Base-by-base conservation (phyloP, 2,329 filamentous ascomycete species). In the Epichloe gansuensis region DNA sequence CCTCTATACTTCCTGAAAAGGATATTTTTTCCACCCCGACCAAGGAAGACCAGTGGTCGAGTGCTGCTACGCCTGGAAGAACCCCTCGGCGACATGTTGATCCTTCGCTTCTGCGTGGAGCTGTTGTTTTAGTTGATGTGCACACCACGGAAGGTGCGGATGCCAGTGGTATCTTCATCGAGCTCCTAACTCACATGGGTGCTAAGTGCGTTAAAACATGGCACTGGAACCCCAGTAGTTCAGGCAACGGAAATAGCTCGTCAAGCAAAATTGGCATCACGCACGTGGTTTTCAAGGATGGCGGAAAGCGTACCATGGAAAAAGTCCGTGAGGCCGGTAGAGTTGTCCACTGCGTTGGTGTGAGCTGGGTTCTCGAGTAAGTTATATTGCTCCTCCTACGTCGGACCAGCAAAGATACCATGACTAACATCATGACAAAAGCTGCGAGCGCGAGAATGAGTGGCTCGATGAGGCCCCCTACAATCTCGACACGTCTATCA, bases 211-310 rank as follows among this genome's bases (percentile, higher is more conserved):
- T 90, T 43, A 87, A 84, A 67, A 76, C 74, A 13, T 93, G 88
- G 88, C 72, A 73, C 44, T 90, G 86, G 84, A 84, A 84, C 61
- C 80, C 81, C 6, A 67, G 53, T 50, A 69, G 66, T 45, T 54
- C 64, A 21, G 58, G 63, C 3, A 58, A 60, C 25, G 61, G 60
- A 38, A 71, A 74, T 13, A 60, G 62, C 5, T 64, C 66, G 13
- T 64, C 66, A 42, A 64, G 64, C 47, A 85, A 81, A 63, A 72
- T 88, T 54, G 85, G 84, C 5, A 87, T 95, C 60, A 95, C 89
- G 0, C 89, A 95, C 62, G 86, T 95, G 7, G 81, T 95, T 6
- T 95, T 83, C 73, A 95, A 95, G 66, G 89, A 95, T 62, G 89
- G 89, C 45, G 82, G 82, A 42, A 83, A 84, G 61, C 76, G 84